Base-by-base conservation (phyloP, 495 filamentous ascomycete species). In the Aspergillus biplanus region DNA sequence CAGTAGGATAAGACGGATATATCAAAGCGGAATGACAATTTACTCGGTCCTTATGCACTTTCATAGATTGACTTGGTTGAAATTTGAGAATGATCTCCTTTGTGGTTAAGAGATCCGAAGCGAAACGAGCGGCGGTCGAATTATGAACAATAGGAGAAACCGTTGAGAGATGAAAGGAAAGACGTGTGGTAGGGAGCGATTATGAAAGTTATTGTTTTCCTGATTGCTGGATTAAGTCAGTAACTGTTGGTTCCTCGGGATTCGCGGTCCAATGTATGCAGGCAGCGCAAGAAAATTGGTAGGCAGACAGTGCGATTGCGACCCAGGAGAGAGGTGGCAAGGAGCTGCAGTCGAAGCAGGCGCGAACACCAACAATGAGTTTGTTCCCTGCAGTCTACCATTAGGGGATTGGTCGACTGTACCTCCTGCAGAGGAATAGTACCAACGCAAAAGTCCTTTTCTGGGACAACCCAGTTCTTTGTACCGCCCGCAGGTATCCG, bases 351-450 rank as follows among this genome's bases (percentile, higher is more conserved):
- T 53, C 34, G 59, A 44, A 31, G 62, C 33, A 66, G 63, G 66
- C 62, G 66, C 67, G 39, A 57, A 61, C 56, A 64, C 52, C 52
- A 71, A 76, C 74, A 77, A 77, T 76, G 73, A 61, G 70, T 69
- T 78, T 77, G 73, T 78, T 69, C 52, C 58, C 71, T 70, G 72
- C 69, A 71, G 72, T 71, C 59, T 57, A 59, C 60, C 73, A 67
- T 65, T 44, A 49, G 33, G 37, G 27, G 16, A 59, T 62, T 63
- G 65, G 68, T 42, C 61, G 42, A 59, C 67, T 69, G 66, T 61
- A 69, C 59, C 66, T 60, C 57, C 62, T 68, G 65, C 68, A 65
- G 64, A 63, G 33, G 13, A 48, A 65, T n/a, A 65, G 65, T 71
- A 67, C 71, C 67, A 71, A 60, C 53, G 21, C 61, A 52, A 59